Conservation (phyloP, 345 rosid species). For the Brassica rapa region DNA sequence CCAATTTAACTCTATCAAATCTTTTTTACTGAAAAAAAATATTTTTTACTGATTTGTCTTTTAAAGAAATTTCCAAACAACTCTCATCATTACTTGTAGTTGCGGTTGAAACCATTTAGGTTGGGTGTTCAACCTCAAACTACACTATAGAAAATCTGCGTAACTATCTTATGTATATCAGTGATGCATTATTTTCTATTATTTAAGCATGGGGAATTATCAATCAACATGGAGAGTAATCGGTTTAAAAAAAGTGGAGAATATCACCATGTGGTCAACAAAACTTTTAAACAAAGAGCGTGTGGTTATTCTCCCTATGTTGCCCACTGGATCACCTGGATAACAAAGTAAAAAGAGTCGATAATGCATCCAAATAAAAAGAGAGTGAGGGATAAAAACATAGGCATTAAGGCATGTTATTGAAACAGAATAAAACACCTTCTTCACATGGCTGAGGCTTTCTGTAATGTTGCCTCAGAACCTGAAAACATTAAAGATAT, state of each 20-base stretch:
- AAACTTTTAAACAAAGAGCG: neutral
- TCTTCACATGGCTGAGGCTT: slow-evolving; percentile 31
- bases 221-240: too few relatives aligned
- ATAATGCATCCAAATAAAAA: neutral
- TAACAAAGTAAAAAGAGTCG: neutral
- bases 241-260: neutral
- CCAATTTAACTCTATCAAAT: too few relatives aligned
- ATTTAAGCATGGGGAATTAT: too few relatives aligned
- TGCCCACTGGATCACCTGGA: neutral
- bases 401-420: neutral
- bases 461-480: slow-evolving; percentile 41
- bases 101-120: too few relatives aligned
- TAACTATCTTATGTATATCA: too few relatives aligned
- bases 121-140: too few relatives aligned
- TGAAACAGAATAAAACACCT: neutral
- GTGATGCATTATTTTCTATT: too few relatives aligned
- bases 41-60: too few relatives aligned
- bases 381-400: neutral
- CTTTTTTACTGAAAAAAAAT: too few relatives aligned
- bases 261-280: neutral
- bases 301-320: neutral
- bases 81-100: too few relatives aligned
- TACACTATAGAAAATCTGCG: too few relatives aligned
- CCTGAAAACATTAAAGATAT: slow-evolving; percentile 29
- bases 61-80: too few relatives aligned